Base-by-base conservation (phyloP, 371 early-diverging fungal genomes). In the Phascolomyces articulosus region DNA sequence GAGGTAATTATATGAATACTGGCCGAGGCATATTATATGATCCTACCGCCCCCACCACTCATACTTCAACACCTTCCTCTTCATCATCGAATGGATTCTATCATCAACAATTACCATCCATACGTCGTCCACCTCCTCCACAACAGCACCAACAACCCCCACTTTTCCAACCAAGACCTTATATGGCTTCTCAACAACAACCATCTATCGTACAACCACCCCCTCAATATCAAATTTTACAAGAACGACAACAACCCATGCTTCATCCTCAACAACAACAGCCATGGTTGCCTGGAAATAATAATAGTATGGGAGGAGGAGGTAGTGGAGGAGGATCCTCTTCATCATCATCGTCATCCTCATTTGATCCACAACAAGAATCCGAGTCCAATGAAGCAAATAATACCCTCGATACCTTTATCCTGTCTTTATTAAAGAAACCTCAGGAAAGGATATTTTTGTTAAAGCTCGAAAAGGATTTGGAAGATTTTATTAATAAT, bases 361-460 rank as follows among this genome's bases (percentile, higher is more conserved):
- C 21, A 10, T 56, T 29, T 10, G 60, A 56, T 18, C 60, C 48
- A 24, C 59, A 66, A 23, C 65, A 59, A 61, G 65, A 65, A 21
- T 60, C 53, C 55, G 66, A 65, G 31, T 27, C 47, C 24, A 53
- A 11, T 51, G 51, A 64, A 47, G 67, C 63, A 34, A 55, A 68
- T 26, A 58, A 72, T 51, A 78, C 73, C 28, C 76, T 87, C 9
- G 90, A 91, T 70, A 75, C 79, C 27, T 86, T 91, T 56, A 76
- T 92, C 23, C 61, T 90, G n/a, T 83, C 79, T 48, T 83, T 90
- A n/a, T 69, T 92, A n/a, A 86, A 83, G 60, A 88, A 85, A 55
- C 89, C 85, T 28, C 84, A 86, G 59, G 90, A 93, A 59, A 78
- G 92, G 53, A 65, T 88, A 51, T 91, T 92, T 68, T 64, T 91